Base-by-base conservation (phyloP, 2,329 filamentous ascomycete species). In the Fusarium lateritium region DNA sequence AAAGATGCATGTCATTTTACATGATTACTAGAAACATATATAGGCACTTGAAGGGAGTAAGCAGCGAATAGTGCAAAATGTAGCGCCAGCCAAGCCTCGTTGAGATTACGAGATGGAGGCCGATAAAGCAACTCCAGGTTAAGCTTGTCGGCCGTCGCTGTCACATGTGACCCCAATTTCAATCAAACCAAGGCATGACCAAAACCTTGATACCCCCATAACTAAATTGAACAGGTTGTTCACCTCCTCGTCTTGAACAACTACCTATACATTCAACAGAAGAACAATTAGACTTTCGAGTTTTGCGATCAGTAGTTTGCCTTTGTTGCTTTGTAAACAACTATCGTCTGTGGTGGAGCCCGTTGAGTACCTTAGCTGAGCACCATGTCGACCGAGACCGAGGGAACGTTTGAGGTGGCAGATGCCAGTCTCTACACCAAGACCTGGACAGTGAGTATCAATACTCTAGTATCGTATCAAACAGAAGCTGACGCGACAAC, bases 381-480 rank as follows among this genome's bases (percentile, higher is more conserved):
- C 53, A n/a, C 28, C 65, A 83, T 83, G 80, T 63, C 77, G n/a
- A 79, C 75, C 26, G 79, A 81, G 62, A 76, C 77, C n/a, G 86
- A 89, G 72, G 85, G 85, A 52, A 83, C 80, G 8, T 85, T 88
- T 63, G 75, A 81, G 31, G 72, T 84, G 36, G 82, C 79, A 42
- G 81, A 79, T 56, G 75, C 76, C 46, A 82, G 76, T 75, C 82
- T 89, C 26, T 86, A 86, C 78, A 85, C 84, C 62, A 89, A 88
- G 77, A 86, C 85, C 17, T 89, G 85, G 86, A 83, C 85, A 71
- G 87, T 89, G 79, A 76, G 85, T 79, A 44, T 15, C 26, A 42
- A 56, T 58, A 42, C 56, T 52, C 38, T 36, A 28, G 24, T n/a
- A n/a, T 24, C 11, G 28, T 6, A 15, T 28, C 17, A 43, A 50